Evolutionary conservation across 164 flowering plant genomes (phyloP), one percentile per base, ranked within the genome.

Genomic region (Pachysandra terminalis): DNA sequence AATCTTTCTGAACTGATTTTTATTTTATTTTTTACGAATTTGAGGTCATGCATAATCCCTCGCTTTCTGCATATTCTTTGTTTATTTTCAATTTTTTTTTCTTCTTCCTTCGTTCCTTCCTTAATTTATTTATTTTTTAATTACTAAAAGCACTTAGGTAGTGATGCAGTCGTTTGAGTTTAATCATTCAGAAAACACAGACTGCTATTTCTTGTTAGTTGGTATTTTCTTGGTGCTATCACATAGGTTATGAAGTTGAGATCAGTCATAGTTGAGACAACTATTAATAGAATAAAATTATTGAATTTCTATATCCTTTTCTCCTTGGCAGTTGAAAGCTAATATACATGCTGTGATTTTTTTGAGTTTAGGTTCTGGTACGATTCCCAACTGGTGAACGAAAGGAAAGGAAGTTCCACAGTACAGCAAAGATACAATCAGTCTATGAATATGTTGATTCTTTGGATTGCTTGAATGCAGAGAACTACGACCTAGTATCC

Each of bases 371-470:
- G 97, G 97, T 92, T 61, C 80, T 95, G 84, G 85, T 93, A 45
- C 79, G 98, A 23, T 92, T 95, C 63, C 98, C 98, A 23, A 78
- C 76, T 56, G 99, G 98, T 65, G 98, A 90, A 63, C 93, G 99
- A 61, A 93, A 85, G 76, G 98, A 84, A 59, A 80, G 98, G 79
- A 89, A 95, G 81, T 93, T 95, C 72, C 81, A 84, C 57, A 85
- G 86, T 56, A 74, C 81, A 0, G 79, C 89, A n/a, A 82, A 85
- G 1, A 79, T 95, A 59, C 91, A 90, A 55, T 75, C 88, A 8
- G 74, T 95, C 19, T 93, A 92, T 63, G 97, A 92, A 75, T 93
- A 81, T 77, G 99, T 95, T 71, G 96, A 95, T 80, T 90, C 99
- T 4, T 72, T 90, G 82, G 97, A 87, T 63, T 85, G 88, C 85